Evolutionary conservation across 164 flowering plant genomes (phyloP), one percentile per base, ranked within the genome.

Genomic region (Saururus chinensis): DNA sequence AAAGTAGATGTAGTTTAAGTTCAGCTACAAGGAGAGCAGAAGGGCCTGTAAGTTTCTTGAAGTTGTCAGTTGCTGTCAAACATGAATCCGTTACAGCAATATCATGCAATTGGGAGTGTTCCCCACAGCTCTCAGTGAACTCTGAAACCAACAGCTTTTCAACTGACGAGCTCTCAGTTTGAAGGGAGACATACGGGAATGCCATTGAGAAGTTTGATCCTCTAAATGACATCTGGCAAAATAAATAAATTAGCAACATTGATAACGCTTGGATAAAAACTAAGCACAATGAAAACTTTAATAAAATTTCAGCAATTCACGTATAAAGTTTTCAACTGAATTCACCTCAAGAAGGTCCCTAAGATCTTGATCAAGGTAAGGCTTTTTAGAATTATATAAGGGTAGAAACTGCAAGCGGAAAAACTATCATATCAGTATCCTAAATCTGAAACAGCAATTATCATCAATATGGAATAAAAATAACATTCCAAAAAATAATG

Each of bases 181-280:
- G 71, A 60, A 78, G 66, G 60, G 80, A 70, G 62, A 92, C 77
- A 75, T 84, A 92, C 10, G 98, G 96, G 70, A 85, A 85, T 52
- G 96, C 95, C 80, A 92, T 74, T 63, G 98, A 92, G 71, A 79
- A 79, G 53, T 80, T 87, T 59, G 98, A 84, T 26, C 66, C 76
- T 48, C 77, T 71, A 71, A 76, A 82, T 20, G 92, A 81, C 40
- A 19, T 82, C 98, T 92, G 83, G 42, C 12, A 51, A 56, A 7
- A 48, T 24, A 59, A 14, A 60, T 23, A 23, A 14, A 51, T 17
- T 35, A 68, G 9, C 16, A 53, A 14, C 19, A 20, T 26, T 45
- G 10, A 19, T 23, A n/a, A n/a, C n/a, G n/a, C 19, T n/a, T n/a
- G 9, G 19, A 53, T 12, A 4, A 19, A 42, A 23, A 60, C 48